phyloP scores from a whole-genome alignment of 495 filamentous ascomycete species.

The Aspergillus wentii region DNA sequence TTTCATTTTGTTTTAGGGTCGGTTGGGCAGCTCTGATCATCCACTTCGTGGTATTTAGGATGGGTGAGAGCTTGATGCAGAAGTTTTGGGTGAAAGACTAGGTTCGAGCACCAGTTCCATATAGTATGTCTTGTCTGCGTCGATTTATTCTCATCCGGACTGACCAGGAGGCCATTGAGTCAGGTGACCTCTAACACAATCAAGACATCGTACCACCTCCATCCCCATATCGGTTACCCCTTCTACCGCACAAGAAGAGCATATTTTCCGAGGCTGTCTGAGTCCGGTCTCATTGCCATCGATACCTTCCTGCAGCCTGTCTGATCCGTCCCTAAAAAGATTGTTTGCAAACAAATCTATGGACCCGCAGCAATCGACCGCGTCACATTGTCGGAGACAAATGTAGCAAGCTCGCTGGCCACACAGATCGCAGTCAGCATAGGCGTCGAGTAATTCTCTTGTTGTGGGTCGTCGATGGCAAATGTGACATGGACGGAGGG shows the following conservation, averaged over 20 bases:
- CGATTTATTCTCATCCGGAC: too few species aligned
- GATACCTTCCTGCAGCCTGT: slow-evolving; percentile 3
- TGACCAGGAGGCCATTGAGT: slow-evolving; percentile 10
- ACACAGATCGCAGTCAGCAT: slow-evolving; percentile 47
- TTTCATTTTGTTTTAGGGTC: too few species aligned
- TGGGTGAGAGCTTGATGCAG: too few species aligned
- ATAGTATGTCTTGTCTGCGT: too few species aligned
- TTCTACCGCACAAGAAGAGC: slow-evolving; percentile 40
- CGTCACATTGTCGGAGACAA: slow-evolving; percentile 46
- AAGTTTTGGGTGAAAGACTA: too few species aligned
- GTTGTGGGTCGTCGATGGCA: slow-evolving; percentile 46
- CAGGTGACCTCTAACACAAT: slow-evolving; percentile 24
- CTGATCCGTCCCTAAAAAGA: slow-evolving; percentile 2
- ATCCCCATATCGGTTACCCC: slow-evolving; percentile 33
- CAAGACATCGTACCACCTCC: slow-evolving; percentile 36
- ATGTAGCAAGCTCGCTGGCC: slow-evolving; percentile 45
- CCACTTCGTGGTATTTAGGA: too few species aligned
- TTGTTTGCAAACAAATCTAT: neutral
- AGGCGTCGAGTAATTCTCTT: slow-evolving; percentile 42
- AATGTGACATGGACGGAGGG: slow-evolving; percentile 46
- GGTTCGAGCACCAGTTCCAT: too few species aligned
- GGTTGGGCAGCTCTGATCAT: too few species aligned
- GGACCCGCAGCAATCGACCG: slow-evolving; percentile 18
- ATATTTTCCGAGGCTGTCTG: slow-evolving; percentile 24
- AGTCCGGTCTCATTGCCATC: neutral